Base-by-base conservation (phyloP, 2,329 filamentous ascomycete genomes). In the Rutstroemia sp. region DNA sequence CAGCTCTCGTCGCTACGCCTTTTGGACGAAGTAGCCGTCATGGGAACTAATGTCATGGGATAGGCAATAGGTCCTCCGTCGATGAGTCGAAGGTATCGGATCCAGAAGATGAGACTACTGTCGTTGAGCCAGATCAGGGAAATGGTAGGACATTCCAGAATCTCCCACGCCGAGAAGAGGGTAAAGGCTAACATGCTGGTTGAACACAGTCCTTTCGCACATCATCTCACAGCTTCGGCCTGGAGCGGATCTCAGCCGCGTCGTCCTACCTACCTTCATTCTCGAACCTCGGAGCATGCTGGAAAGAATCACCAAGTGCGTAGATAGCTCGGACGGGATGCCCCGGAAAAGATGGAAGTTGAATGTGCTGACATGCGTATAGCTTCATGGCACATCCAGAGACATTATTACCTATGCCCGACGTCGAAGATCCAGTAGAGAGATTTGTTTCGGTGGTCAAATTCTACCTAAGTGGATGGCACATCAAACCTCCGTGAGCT, bases 341-440 rank as follows among this genome's bases (percentile, higher is more conserved):
- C 12, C 30, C 38, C 42, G 51, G 42, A 27, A 39, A 44, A 10
- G 14, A n/a, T 10, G n/a, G 12, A 21, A 30, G 8, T 18, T 49
- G 25, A 49, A n/a, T 5, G 16, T n/a, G 8, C 41, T 10, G 39
- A 48, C 21, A 37, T 59, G 58, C 57, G 44, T 30, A 56, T 70
- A 96, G 92, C 78, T 99, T 99, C 79, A 99, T 99, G 94, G 95
- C 92, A 66, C 94, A 99, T 71, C 94, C 94, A 42, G 94, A 99
- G 74, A 95, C 91, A 68, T 85, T 99, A 34, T 83, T 99, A 4
- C 86, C 88, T 37, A 94, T 97, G 72, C 82, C 92, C 46, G 77
- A 83, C 48, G 88, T 96, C 65, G 88, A 97, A 52, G 92, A 99
- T 68, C 92, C 94, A 1, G 77, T 90, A 56, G 78, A 92, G 68